A percentile compares a stretch with the other conserved stretches of the same genome.
Conservation (phyloP, 164 flowering plant species). For the Piper betle region DNA sequence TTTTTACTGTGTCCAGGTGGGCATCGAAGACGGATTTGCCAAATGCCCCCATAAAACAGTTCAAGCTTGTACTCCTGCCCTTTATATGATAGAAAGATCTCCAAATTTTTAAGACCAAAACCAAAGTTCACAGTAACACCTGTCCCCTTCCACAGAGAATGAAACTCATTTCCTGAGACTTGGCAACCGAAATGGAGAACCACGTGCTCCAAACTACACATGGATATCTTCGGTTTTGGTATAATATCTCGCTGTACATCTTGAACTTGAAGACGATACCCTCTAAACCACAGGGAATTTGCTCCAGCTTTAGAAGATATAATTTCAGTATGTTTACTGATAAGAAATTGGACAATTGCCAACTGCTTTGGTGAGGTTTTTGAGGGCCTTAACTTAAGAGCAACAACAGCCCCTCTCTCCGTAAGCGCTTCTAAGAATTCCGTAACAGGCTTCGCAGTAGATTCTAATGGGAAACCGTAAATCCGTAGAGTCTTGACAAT, state of each 20-base stretch:
- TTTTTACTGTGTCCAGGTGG: constrained; percentile 21
- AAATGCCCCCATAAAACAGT: constrained; percentile 43
- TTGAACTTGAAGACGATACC: constrained; percentile 28
- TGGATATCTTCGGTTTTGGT: constrained; percentile 30
- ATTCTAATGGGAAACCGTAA: constrained; percentile 37
- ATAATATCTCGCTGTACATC: constrained; percentile 30
- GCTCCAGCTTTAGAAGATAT: constrained; percentile 12
- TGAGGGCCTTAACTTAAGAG: constrained; percentile 28
- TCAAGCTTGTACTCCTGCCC: constrained; percentile 18
- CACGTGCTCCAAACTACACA: constrained; percentile 21
- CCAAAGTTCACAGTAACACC: constrained; percentile 40
- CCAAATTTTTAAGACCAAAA: constrained; percentile 10
- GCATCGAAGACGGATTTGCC: constrained; percentile 47
- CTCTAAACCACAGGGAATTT: constrained; percentile 18
- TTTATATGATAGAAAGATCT: constrained; percentile 7
- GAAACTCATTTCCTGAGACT: constrained; percentile 30
- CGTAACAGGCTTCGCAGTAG: constrained; percentile 28
- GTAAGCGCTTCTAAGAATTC: constrained; percentile 34
- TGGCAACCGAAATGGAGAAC: constrained; percentile 50
- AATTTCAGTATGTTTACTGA: constrained; percentile 13
- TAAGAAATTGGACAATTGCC: constrained; percentile 57
- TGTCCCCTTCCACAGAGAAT: constrained; percentile 22
- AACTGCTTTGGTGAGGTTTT: constrained; percentile 12
- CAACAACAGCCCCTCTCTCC: constrained; percentile 40
- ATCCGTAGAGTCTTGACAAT: constrained; percentile 43